Conservation (phyloP, 768 basidiomycete genomes). For the Suillus subaureus region DNA sequence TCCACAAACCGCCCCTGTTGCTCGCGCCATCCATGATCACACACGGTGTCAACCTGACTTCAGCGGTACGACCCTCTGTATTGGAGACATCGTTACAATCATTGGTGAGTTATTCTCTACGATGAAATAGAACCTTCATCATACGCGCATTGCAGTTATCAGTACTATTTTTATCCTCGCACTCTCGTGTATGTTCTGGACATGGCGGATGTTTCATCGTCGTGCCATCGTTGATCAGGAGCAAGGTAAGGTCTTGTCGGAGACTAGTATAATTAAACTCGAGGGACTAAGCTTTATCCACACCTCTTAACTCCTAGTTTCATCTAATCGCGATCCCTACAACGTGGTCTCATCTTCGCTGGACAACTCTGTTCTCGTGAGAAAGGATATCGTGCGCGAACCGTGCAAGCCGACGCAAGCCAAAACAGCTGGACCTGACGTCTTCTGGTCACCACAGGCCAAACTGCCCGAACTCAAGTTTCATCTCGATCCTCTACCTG, state of each 20-base stretch:
- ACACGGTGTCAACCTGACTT: constrained; percentile 18
- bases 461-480: constrained; percentile 6
- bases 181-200: neutral
- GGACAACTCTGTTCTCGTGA: constrained; percentile 9
- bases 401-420: constrained; percentile 16
- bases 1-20: neutral
- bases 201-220: neutral
- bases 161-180: neutral
- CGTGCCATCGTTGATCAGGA: neutral
- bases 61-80: constrained; percentile 17
- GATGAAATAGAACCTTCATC: neutral
- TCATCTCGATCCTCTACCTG: neutral
- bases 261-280: neutral
- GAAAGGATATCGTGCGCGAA: constrained; percentile 5
- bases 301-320: neutral
- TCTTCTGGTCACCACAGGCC: constrained; percentile 13
- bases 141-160: neutral
- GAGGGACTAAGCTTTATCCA: neutral
- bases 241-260: neutral
- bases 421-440: constrained; percentile 8
- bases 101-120: constrained; percentile 17
- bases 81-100: constrained; percentile 27
- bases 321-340: constrained; percentile 11
- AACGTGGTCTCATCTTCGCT: neutral
- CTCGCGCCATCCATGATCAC: neutral